Evolutionary conservation across 2,329 filamentous ascomycete genomes (phyloP), one percentile per base, ranked within the genome.

Genomic region (Scytalidium lignicola): DNA sequence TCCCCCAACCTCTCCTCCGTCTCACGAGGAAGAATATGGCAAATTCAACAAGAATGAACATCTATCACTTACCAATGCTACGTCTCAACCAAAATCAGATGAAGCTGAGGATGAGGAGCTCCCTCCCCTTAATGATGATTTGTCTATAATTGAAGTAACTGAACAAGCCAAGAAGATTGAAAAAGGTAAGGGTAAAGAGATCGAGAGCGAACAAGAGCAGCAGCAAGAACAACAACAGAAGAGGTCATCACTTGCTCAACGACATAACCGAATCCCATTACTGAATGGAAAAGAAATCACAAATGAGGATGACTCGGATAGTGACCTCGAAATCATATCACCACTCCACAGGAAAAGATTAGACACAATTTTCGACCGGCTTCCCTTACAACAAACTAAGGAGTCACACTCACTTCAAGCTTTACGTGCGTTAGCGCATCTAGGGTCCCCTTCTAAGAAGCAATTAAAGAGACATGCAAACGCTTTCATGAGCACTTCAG

Each of bases 401-500:
- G 83, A 88, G 58, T 72, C 79, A 1, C 73, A 74, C 21, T 82
- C 86, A 0, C 71, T 92, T 51, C 75, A 84, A 21, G 79, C 78
- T 15, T 72, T 93, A n/a, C 85, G 85, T 51, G 79, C 82, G 49
- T 78, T 95, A 13, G 89, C 90, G 2, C 82, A 90, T 53, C 67
- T 93, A 19, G 78, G 75, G 46, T 85, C 84, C 5, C 85, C 78
- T 44, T 76, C 71, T 41, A 84, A 75, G 60, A 67, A 65, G 59
- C 70, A 73, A 62, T 29, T 44, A n/a, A 61, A 66, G n/a, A 64
- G 67, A 37, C 69, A 69, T 18, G 67, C 68, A 44, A 76, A 72
- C 51, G 70, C 70, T 42, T 75, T 74, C 8, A 86, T 96, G 74
- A 89, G 81, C 7, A 72, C 76, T 0, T 78, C 75, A 22, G 82